Base-by-base conservation (phyloP, 768 basidiomycete genomes). In the Cystoderma amianthinum region DNA sequence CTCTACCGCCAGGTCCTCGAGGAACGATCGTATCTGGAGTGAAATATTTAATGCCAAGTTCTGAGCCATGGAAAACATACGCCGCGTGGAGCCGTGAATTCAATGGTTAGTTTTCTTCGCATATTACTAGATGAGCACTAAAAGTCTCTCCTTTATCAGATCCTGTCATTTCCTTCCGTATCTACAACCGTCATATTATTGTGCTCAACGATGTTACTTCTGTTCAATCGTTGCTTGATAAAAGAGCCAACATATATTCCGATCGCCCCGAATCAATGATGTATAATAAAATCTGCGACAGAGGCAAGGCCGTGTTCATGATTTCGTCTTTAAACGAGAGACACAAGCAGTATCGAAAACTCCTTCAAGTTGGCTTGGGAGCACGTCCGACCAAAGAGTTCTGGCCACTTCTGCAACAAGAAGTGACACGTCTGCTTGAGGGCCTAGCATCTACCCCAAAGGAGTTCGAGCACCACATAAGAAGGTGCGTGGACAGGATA, bases 241-340 rank as follows among this genome's bases (percentile, higher is more conserved):
- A 64, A 43, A 69, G 78, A 16, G 68, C 74, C 20, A 56, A 54
- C 33, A 69, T 72, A 23, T 81, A 80, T 46, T 79, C 77, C 4
- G 76, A 77, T 45, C 68, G 78, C 5, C 77, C 76, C 2, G 58
- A 58, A 39, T 59, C 58, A 4, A 64, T 63, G 58, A 70, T 74
- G 67, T 68, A 59, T 44, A 57, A 64, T 39, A 62, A 63, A 4
- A 57, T 74, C 19, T 69, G 68, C 42, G 67, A 58, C 16, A 65
- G 70, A 7, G 64, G 62, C 21, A 51, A 61, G 42, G 47, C 65
- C 1, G 58, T 72, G 7, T 69, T 73, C 57, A 69, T 69, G 39
- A 66, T 73, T 6, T 64, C 68, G 7, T 63, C 68, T 1, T 51
- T 55, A 6, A 52, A 71, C 43, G 41, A 54, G 1, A 57, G 65